Evolutionary conservation across 805 yeast genomes (phyloP).

Genomic region (Brettanomyces custersianus): DNA sequence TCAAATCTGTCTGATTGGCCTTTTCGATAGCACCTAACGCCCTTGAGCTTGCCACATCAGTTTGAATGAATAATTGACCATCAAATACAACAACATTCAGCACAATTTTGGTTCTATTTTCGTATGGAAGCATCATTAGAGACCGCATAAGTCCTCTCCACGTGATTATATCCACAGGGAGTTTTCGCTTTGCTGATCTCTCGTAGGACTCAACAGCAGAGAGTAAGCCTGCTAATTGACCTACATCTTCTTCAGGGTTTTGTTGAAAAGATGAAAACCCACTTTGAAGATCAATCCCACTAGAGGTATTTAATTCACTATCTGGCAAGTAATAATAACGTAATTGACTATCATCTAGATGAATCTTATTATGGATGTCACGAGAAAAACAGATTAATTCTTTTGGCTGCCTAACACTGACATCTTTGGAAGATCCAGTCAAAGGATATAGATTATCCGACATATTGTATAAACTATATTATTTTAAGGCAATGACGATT

Average conservation of each 20-base stretch:
- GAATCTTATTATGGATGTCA: slow-evolving; percentile 37
- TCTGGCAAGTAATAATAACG: slow-evolving; percentile 81
- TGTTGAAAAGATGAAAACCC: slow-evolving; percentile 55
- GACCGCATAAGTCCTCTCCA: slow-evolving; percentile 81
- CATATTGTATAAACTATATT: too few species aligned
- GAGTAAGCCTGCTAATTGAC: slow-evolving; percentile 48
- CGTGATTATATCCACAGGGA: slow-evolving; percentile 61
- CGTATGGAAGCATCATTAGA: slow-evolving; percentile 60
- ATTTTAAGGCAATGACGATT: too few species aligned
- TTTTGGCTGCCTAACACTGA: slow-evolving; percentile 77
- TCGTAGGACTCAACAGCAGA: slow-evolving; percentile 51
- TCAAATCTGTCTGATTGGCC: slow-evolving; percentile 24
- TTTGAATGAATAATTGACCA: slow-evolving; percentile 60
- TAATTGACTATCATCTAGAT: slow-evolving; percentile 44
- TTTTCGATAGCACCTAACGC: slow-evolving; percentile 22
- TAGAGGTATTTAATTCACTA: slow-evolving; percentile 43
- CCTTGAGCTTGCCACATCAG: slow-evolving; percentile 24
- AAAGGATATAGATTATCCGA: slow-evolving; percentile 3
- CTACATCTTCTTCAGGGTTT: slow-evolving; percentile 48
- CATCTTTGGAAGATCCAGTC: slow-evolving; percentile 35
- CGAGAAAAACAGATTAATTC: slow-evolving; percentile 67
- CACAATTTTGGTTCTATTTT: slow-evolving; percentile 45
- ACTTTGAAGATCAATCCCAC: slow-evolving; percentile 47
- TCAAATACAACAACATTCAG: slow-evolving; percentile 64
- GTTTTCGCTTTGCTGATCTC: slow-evolving; percentile 30